Evolutionary conservation across 192 early-diverging fungal species (phyloP).

Genomic region (Backusella psychrophila): DNA sequence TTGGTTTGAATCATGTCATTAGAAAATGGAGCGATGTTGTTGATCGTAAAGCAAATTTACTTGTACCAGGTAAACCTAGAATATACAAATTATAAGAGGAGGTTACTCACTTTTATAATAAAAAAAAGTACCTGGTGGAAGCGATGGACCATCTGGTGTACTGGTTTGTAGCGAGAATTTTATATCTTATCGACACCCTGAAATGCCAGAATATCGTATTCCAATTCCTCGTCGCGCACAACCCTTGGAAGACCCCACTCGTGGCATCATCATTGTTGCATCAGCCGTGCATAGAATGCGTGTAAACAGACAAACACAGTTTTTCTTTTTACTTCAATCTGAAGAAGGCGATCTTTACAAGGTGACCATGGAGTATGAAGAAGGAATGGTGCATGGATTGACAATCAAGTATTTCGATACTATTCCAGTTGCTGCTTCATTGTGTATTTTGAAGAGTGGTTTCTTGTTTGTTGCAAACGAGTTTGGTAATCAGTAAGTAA

Average conservation of each 20-base stretch:
- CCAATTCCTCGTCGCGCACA: constrained; percentile 81
- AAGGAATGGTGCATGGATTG: constrained; percentile 61
- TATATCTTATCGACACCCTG: constrained; percentile 85
- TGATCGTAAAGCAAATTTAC: constrained; percentile 67
- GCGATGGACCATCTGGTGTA: constrained; percentile 96
- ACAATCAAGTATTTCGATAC: constrained; percentile 96
- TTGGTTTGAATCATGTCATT: constrained; percentile 98
- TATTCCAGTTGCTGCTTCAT: constrained; percentile 71
- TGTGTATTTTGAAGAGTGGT: constrained; percentile 90
- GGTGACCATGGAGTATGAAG: constrained; percentile 79
- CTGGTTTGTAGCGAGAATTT: constrained; percentile 91
- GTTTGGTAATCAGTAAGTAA: constrained; percentile 87
- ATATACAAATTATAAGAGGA: neutral
- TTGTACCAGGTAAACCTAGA: constrained; percentile 64
- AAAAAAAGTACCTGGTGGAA: constrained; percentile 73
- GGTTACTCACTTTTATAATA: too few relatives aligned
- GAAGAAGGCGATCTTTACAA: constrained; percentile 96
- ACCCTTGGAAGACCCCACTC: constrained; percentile 59
- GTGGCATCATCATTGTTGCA: constrained; percentile 77
- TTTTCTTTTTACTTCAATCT: constrained; percentile 90
- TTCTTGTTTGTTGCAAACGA: constrained; percentile 92
- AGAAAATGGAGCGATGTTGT: constrained; percentile 92
- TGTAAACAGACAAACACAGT: constrained; percentile 58
- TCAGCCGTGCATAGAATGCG: constrained; percentile 91
- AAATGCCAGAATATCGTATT: constrained; percentile 57